Percentiles rank a stretch among this genome's conserved stretches.
Evolutionary conservation across 2,329 filamentous ascomycete species (phyloP).

Genomic region (Cytospora piceicola): DNA sequence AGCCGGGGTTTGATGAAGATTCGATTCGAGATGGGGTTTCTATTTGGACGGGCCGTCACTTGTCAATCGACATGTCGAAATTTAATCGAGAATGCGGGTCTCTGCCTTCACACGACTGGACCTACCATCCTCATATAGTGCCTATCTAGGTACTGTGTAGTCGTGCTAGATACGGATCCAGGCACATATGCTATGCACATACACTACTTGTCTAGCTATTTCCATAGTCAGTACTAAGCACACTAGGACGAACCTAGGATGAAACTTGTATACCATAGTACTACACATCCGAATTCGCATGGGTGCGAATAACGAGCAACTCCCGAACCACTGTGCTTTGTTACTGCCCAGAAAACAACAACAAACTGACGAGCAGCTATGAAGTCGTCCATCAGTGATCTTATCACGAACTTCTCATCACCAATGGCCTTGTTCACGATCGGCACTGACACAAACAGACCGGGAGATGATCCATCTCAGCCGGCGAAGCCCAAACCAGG

Average conservation of each 20-base stretch:
- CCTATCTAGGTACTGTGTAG: too few species aligned
- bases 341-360: background rate
- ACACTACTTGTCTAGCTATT: too few species aligned
- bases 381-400: conserved; percentile 8
- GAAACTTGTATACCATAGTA: too few species aligned
- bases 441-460: conserved; percentile 17
- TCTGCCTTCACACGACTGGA: background rate
- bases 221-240: too few species aligned
- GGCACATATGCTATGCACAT: too few species aligned
- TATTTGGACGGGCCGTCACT: conserved; percentile 11
- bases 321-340: background rate
- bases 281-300: too few species aligned
- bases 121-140: background rate
- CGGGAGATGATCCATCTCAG: conserved; percentile 24
- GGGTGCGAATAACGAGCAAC: background rate
- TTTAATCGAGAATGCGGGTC: conserved; percentile 2
- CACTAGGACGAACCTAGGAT: background rate
- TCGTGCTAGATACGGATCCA: background rate
- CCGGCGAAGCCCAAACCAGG: conserved; percentile 4
- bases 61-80: conserved; percentile 4
- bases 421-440: conserved; percentile 17
- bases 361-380: conserved; percentile 6
- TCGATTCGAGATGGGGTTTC: background rate
- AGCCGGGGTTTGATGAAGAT: conserved; percentile 14
- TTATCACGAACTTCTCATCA: background rate